Percentiles rank a stretch among this genome's conserved stretches.
phyloP scores from a whole-genome alignment of 2,329 filamentous ascomycete species.

The Colletotrichum scovillei region DNA sequence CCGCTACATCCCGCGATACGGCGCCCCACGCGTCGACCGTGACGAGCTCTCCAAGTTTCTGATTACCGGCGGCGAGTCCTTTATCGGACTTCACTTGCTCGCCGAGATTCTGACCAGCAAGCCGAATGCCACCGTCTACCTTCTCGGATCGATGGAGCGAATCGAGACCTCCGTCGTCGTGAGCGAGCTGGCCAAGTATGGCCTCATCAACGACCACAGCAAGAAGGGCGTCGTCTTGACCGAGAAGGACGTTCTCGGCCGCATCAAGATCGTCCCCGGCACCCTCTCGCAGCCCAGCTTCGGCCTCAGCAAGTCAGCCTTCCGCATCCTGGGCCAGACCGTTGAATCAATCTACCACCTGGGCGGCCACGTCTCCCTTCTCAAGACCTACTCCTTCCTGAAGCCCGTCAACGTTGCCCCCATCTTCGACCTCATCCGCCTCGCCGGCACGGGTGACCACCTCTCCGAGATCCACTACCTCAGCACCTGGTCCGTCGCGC shows the following conservation, averaged over 20 bases:
- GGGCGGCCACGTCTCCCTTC: background rate
- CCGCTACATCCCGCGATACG: conserved; percentile 40
- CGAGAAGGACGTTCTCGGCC: background rate
- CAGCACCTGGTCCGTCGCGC: conserved; percentile 41
- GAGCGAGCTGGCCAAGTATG: conserved; percentile 37
- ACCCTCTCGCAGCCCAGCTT: conserved; percentile 38
- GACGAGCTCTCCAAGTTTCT: conserved; percentile 36
- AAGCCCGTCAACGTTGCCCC: background rate
- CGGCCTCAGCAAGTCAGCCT: conserved; percentile 39
- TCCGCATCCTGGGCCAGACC: conserved; percentile 39
- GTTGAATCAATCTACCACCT: conserved; percentile 32
- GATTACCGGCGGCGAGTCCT: background rate
- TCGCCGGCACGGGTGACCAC: conserved; percentile 37
- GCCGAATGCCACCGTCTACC: background rate
- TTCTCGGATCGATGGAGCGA: conserved; percentile 37
- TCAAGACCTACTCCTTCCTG: background rate
- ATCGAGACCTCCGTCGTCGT: conserved; percentile 29
- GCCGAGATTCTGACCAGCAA: background rate
- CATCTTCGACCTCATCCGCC: conserved; percentile 37
- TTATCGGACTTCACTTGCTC: background rate
- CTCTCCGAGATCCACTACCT: conserved; percentile 41
- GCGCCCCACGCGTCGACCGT: conserved; percentile 34
- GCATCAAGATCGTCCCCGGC: conserved; percentile 37
- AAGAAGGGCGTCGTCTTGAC: conserved; percentile 26
- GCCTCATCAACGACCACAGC: conserved; percentile 34